Base-by-base conservation (phyloP, 768 basidiomycete genomes). In the Phlebiopsis gigantea region DNA sequence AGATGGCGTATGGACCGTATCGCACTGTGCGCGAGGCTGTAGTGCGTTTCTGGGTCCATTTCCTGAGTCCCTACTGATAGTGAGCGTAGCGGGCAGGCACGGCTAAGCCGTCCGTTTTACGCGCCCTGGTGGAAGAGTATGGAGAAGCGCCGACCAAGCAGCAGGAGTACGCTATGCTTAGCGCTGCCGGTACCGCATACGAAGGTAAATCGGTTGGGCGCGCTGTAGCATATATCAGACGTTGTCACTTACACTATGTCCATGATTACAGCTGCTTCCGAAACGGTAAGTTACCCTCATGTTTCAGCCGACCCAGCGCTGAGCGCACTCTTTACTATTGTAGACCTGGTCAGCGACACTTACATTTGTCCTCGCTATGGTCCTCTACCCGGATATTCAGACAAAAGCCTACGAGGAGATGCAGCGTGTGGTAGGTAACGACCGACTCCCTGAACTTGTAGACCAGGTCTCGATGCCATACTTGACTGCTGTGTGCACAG, bases 301-400 rank as follows among this genome's bases (percentile, higher is more conserved):
- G 19, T 25, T 39, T 39, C 5, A 45, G 5, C 3, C 44, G 43
- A 21, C 19, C 10, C 28, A 7, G 26, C 10, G 24, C 46, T 48
- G 4, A 31, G n/a, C n/a, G 26, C 6, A 26, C 46, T 14, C 28
- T 10, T 9, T 5, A 3, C 17, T 17, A 3, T 2, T 39, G 24
- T 28, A 49, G 48, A 29, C 48, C 17, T 49, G 48, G 48, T 49
- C 48, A 1, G 26, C 48, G 2, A 43, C 21, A 17, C 51, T 41
- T 46, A 49, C 48, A 14, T 15, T 61, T 44, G 53, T 63, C 44
- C 47, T 62, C 2, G 61, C 60, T 0, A 59, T 65, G 63, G 58
- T 57, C 7, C 25, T 55, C 2, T 53, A 53, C 39, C 61, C 63
- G 0, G 41, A 55, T 2, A 57, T 58, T 0, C 62, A 62, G 46